A percentile compares a stretch with the other conserved stretches of the same genome.
These are phyloP conservation scores for Malassezia furfur DNA, from an alignment of 1,284 basidiomycete species.

Conservation along the genomic window DNA sequence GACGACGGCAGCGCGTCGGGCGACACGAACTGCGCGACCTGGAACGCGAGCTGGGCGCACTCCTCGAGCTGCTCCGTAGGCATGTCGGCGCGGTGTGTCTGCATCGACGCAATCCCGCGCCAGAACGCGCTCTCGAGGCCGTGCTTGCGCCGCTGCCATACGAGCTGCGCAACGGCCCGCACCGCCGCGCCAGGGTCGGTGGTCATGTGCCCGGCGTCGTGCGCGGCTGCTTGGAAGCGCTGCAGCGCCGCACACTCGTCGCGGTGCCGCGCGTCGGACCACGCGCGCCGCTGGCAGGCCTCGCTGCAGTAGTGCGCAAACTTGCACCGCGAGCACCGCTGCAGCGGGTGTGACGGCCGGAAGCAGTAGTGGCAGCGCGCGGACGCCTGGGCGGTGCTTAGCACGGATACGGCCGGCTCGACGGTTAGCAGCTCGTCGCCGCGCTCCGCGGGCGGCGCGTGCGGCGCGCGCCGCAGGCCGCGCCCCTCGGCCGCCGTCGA, in stretches of 20 bases:
- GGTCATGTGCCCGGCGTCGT: not conserved
- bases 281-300: constrained; percentile 12
- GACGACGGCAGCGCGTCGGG: constrained; percentile 55
- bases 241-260: constrained; percentile 17
- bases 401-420: not conserved
- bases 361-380: constrained; percentile 16
- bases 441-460: not conserved
- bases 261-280: constrained; percentile 8
- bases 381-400: constrained; percentile 1
- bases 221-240: not conserved
- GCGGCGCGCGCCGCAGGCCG: not conserved
- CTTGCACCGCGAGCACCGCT: constrained; percentile 15
- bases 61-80: not conserved
- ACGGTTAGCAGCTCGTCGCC: constrained; percentile 3
- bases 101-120: constrained; percentile 1
- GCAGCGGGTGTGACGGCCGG: not conserved
- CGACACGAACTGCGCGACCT: constrained; percentile 53
- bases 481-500: not conserved
- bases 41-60: constrained; percentile 54
- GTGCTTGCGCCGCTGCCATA: constrained; percentile 12
- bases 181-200: constrained; percentile 9
- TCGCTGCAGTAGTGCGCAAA: constrained; percentile 16
- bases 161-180: constrained; percentile 13
- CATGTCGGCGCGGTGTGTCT: constrained; percentile 2
- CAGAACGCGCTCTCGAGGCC: not conserved